Evolutionary conservation across 2,329 filamentous ascomycete genomes (phyloP).

Genomic region (Aspergillus sp.): DNA sequence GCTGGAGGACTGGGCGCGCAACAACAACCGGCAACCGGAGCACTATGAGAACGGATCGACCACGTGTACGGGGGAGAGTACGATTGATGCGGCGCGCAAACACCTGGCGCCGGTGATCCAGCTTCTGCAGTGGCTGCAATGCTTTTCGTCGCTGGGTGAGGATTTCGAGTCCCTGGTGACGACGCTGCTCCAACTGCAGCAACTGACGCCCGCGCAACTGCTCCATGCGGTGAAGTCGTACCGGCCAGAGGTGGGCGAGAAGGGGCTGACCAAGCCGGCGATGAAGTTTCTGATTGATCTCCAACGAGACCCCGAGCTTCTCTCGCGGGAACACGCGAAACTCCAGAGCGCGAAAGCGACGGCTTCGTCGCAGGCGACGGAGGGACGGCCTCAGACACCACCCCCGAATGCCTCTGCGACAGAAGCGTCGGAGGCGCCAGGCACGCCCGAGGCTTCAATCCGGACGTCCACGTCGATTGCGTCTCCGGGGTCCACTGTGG

Average conservation of each 20-base stretch:
- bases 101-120: constrained; percentile 91
- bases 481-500: constrained; percentile 26
- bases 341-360: constrained; percentile 27
- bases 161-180: constrained; percentile 84
- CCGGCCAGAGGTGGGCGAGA: constrained; percentile 91
- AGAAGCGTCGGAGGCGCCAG: constrained; percentile 12
- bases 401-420: constrained; percentile 11
- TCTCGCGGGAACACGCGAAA: constrained; percentile 39
- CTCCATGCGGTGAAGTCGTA: constrained; percentile 92
- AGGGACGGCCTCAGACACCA: constrained; percentile 28
- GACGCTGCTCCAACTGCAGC: constrained; percentile 84
- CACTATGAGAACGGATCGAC: constrained; percentile 93
- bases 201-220: constrained; percentile 81
- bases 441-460: constrained; percentile 21
- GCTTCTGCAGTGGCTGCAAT: constrained; percentile 94
- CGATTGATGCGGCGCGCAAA: constrained; percentile 75
- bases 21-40: constrained; percentile 90
- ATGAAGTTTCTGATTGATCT: constrained; percentile 81
- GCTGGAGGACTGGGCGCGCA: constrained; percentile 91
- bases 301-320: constrained; percentile 69
- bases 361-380: constrained; percentile 15
- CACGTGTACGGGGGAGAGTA: constrained; percentile 79
- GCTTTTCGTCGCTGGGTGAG: constrained; percentile 90
- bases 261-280: constrained; percentile 81
- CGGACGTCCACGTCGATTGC: constrained; percentile 13